Evolutionary conservation across 352 stramenopile species (phyloP), one percentile per base, ranked within the genome.

Genomic region (Globisporangium mamillatum): DNA sequence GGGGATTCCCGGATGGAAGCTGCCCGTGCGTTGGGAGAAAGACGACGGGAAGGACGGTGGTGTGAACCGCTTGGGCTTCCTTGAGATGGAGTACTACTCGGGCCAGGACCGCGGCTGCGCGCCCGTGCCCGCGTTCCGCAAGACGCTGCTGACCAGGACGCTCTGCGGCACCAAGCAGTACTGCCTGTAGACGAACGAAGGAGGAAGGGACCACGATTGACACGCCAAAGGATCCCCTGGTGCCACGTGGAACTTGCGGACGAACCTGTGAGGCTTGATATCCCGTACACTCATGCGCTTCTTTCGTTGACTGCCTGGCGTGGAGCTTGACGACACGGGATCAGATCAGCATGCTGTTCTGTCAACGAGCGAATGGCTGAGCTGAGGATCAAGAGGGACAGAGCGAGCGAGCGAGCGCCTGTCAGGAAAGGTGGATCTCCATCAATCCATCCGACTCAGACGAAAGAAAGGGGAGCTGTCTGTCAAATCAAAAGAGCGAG

Each of bases 21-120:
- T 94, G 46, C 86, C 86, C 1, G 75, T 82, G 57, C 84, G 85
- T 6, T 94, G 86, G 86, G 85, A 91, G 62, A 90, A 91, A 59
- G 86, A 93, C 65, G 81, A 93, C 65, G 77, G 74, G 29, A 87
- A 90, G 32, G 79, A 86, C 54, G 76, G 82, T 22, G 82, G 86
- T 46, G 84, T 92, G 34, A 91, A 91, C 58, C 81, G 80, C 41
- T 76, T 75, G 2, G 86, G 86, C 0, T 93, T 79, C 53, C 69
- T 94, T 5, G 72, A 86, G 60, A 72, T 94, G 56, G 83, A 93
- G 69, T 94, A 94, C 66, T 88, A 88, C 56, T 91, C 86, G 20
- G 81, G 78, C 1, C 74, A 79, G 54, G 84, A 93, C 56, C 75
- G 75, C 34, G 86, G 86, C 32, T 94, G 86, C 60, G 75, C 77